Conservation (phyloP, 1,139 yeast species). For the Pichia sp. region DNA sequence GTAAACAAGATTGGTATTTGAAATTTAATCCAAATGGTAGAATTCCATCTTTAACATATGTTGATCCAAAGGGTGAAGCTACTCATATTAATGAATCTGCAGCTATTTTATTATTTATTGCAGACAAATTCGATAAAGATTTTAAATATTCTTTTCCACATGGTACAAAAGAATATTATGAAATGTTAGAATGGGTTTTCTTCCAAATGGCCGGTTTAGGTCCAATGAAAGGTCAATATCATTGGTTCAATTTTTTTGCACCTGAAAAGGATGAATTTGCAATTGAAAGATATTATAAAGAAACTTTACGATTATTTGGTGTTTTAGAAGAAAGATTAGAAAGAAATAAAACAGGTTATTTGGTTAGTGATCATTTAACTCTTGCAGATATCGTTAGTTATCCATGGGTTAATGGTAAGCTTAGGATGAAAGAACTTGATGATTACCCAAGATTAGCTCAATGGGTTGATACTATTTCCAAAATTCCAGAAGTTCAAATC, state of each 20-base stretch:
- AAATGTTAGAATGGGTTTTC: conserved; percentile 44
- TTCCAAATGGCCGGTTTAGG: conserved; percentile 58
- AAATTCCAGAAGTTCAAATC: conserved; percentile 35
- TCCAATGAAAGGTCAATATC: conserved; percentile 57
- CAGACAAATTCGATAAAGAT: conserved; percentile 51
- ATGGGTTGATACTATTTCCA: conserved; percentile 40
- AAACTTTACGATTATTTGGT: conserved; percentile 46
- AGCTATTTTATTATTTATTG: conserved; percentile 51
- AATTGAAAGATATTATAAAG: conserved; percentile 44
- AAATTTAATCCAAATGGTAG: conserved; percentile 57
- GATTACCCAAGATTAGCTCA: conserved; percentile 39
- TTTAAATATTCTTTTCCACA: conserved; percentile 41
- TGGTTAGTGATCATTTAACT: conserved; percentile 52
- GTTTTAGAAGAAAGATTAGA: conserved; percentile 46
- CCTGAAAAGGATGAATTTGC: conserved; percentile 46
- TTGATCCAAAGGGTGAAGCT: conserved; percentile 34
- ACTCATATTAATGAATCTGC: conserved; percentile 47
- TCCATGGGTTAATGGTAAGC: conserved; percentile 33
- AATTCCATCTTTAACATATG: conserved; percentile 52
- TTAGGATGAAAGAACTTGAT: conserved; percentile 32
- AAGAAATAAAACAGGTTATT: conserved; percentile 40
- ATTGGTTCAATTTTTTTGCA: conserved; percentile 40
- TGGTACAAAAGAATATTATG: conserved; percentile 44
- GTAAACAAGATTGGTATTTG: conserved; percentile 48
- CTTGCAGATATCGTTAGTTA: conserved; percentile 47